Evolutionary conservation across 2,329 filamentous ascomycete species (phyloP).

Genomic region (Pseudogymnoascus sp.): DNA sequence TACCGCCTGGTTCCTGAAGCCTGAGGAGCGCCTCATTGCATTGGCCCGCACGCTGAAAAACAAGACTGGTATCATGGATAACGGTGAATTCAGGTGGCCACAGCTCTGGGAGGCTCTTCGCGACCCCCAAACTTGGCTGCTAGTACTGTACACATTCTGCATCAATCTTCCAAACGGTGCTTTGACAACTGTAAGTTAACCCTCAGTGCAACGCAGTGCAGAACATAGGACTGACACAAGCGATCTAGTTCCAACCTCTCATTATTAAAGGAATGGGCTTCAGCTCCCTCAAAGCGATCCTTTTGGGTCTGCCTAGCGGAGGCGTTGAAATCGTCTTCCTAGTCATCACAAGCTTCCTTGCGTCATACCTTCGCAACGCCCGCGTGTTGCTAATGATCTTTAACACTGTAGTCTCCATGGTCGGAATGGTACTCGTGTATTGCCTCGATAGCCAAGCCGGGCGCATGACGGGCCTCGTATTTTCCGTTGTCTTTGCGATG

Average conservation of each 20-base stretch:
- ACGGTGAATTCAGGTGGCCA: conserved; percentile 28
- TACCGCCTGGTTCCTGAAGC: conserved; percentile 33
- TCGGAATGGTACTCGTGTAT: conserved; percentile 49
- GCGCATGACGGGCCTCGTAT: conserved; percentile 43
- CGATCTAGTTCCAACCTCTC: conserved; percentile 27
- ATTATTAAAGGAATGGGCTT: conserved; percentile 33
- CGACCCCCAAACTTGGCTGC: conserved; percentile 29
- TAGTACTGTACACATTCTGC: conserved; percentile 20
- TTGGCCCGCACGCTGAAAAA: conserved; percentile 20
- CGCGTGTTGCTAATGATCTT: conserved; percentile 15
- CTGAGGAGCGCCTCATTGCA: conserved; percentile 34
- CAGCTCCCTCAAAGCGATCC: conserved; percentile 26
- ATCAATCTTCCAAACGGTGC: conserved; percentile 32
- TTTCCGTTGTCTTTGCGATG: conserved; percentile 55
- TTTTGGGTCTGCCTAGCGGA: conserved; percentile 55
- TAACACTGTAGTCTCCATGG: conserved; percentile 38
- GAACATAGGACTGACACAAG: background rate
- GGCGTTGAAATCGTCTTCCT: conserved; percentile 13
- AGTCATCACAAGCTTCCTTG: conserved; percentile 10
- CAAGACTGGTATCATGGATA: conserved; percentile 16
- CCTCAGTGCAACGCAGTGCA: background rate
- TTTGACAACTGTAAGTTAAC: conserved; percentile 28
- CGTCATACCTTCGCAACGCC: conserved; percentile 11
- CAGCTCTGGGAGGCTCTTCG: conserved; percentile 32
- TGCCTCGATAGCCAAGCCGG: conserved; percentile 43